Evolutionary conservation across 2,329 filamentous ascomycete species (phyloP).

Genomic region (Botryotinia narcissicola): DNA sequence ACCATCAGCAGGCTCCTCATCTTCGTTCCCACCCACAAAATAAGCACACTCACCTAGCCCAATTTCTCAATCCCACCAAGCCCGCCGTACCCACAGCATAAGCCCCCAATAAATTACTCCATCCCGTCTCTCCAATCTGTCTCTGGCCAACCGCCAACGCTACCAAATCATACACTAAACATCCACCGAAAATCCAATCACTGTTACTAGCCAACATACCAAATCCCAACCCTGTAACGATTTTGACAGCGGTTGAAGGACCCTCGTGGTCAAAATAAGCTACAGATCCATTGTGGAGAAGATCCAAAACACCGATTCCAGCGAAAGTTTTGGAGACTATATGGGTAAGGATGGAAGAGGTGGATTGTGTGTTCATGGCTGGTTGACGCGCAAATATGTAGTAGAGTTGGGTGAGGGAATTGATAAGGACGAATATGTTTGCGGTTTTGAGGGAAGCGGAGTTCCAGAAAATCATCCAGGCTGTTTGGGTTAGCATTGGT

Average conservation of each 20-base stretch:
- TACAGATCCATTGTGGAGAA: slow-evolving; percentile 57
- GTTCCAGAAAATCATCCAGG: slow-evolving; percentile 65
- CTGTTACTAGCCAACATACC: slow-evolving; percentile 48
- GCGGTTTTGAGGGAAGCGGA: slow-evolving; percentile 46
- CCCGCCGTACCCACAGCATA: slow-evolving; percentile 42
- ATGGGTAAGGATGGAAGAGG: slow-evolving; percentile 55
- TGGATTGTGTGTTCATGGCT: slow-evolving; percentile 49
- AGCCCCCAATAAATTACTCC: slow-evolving; percentile 50
- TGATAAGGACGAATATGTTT: slow-evolving; percentile 56
- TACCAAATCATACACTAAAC: slow-evolving; percentile 57
- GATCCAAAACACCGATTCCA: slow-evolving; percentile 57
- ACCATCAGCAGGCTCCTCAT: slow-evolving; percentile 18
- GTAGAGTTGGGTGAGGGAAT: slow-evolving; percentile 53
- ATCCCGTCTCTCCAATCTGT: slow-evolving; percentile 43
- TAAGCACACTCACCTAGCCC: slow-evolving; percentile 46
- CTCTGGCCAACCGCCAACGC: slow-evolving; percentile 54
- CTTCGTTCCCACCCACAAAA: too few species aligned
- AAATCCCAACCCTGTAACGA: slow-evolving; percentile 53
- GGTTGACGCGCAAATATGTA: slow-evolving; percentile 51
- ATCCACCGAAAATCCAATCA: slow-evolving; percentile 60
- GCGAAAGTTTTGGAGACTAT: slow-evolving; percentile 58
- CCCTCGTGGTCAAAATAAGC: slow-evolving; percentile 52
- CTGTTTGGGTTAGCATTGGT: slow-evolving; percentile 30
- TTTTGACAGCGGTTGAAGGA: slow-evolving; percentile 48
- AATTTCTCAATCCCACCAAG: slow-evolving; percentile 52